A percentile compares a stretch with the other conserved stretches of the same genome.
phyloP scores from a whole-genome alignment of 768 basidiomycete species.

The Psilocybe tampanensis region DNA sequence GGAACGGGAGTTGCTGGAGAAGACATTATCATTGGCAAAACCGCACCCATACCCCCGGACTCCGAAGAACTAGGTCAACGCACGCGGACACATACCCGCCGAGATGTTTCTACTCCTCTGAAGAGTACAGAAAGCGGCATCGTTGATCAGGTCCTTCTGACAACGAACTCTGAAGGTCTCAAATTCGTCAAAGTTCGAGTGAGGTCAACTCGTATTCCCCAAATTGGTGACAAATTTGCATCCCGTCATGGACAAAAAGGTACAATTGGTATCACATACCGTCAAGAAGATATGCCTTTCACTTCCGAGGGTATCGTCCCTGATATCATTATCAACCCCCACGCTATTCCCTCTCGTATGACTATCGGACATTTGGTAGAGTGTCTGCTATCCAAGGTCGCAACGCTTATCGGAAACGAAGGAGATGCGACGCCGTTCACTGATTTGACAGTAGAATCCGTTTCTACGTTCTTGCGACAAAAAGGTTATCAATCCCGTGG shows the following conservation, averaged over 20 bases:
- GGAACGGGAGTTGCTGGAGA: constrained; percentile 95
- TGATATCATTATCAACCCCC: constrained; percentile 98
- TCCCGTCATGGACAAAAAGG: constrained; percentile 99
- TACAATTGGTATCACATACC: constrained; percentile 98
- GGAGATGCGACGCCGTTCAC: constrained; percentile 99
- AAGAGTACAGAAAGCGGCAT: constrained; percentile 99
- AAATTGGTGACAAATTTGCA: constrained; percentile 99
- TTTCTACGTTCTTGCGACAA: constrained; percentile 87
- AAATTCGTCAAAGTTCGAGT: constrained; percentile 99
- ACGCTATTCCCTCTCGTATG: constrained; percentile 99
- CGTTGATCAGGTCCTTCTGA: constrained; percentile 96
- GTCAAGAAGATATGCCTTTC: constrained; percentile 99
- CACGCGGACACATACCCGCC: constrained; percentile 88
- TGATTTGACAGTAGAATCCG: constrained; percentile 95
- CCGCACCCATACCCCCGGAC: constrained; percentile 94
- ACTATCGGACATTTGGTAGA: constrained; percentile 99
- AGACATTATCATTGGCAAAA: constrained; percentile 99
- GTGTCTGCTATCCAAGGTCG: constrained; percentile 94
- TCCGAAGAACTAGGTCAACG: constrained; percentile 97
- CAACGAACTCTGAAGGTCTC: constrained; percentile 93
- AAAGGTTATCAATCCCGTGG: constrained; percentile 98
- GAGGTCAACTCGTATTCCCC: constrained; percentile 93
- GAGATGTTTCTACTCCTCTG: constrained; percentile 96
- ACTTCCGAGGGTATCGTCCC: constrained; percentile 96
- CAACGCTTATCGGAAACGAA: constrained; percentile 94